Percentiles rank a stretch among this genome's conserved stretches.
These are phyloP conservation scores for Microcos paniculata DNA, from an alignment of 345 rosid species.

Conservation along the genomic window DNA sequence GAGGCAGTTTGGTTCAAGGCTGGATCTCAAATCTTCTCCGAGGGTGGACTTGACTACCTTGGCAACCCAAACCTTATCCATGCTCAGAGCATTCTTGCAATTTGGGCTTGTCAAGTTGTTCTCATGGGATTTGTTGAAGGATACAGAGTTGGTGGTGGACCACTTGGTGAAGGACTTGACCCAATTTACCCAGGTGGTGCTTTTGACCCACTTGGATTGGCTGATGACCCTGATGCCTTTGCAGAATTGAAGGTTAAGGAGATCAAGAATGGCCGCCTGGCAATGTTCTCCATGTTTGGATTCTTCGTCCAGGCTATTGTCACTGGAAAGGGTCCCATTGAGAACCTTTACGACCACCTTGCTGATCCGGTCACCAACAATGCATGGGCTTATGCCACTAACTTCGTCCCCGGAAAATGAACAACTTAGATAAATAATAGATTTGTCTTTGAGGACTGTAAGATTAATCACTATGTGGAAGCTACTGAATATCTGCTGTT, in stretches of 20 bases:
- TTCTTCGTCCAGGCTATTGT: conserved; percentile 96
- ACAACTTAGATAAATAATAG: not conserved
- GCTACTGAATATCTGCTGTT: conserved; percentile 9
- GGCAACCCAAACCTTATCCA: conserved; percentile 97
- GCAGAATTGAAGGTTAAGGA: conserved; percentile 96
- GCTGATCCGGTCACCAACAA: conserved; percentile 93
- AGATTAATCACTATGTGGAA: conserved; percentile 11
- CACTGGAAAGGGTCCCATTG: conserved; percentile 92
- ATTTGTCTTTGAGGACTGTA: not conserved
- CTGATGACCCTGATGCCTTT: conserved; percentile 93
- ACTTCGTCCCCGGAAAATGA: conserved; percentile 95
- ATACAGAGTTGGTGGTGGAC: conserved; percentile 95
- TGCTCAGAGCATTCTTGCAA: conserved; percentile 95
- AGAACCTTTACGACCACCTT: conserved; percentile 83
- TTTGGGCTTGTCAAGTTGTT: conserved; percentile 91
- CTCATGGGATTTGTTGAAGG: conserved; percentile 97
- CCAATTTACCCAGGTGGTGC: conserved; percentile 97
- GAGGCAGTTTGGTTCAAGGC: conserved; percentile 99
- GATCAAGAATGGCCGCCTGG: conserved; percentile 90
- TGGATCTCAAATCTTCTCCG: conserved; percentile 89
- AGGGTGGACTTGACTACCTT: conserved; percentile 92
- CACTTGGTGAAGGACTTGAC: conserved; percentile 93
- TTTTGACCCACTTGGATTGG: conserved; percentile 86
- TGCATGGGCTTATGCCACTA: conserved; percentile 98
- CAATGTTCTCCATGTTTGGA: conserved; percentile 95